These are phyloP conservation scores for Pleurotus djamor DNA, from an alignment of 768 basidiomycete genomes.

Conservation along the genomic window DNA sequence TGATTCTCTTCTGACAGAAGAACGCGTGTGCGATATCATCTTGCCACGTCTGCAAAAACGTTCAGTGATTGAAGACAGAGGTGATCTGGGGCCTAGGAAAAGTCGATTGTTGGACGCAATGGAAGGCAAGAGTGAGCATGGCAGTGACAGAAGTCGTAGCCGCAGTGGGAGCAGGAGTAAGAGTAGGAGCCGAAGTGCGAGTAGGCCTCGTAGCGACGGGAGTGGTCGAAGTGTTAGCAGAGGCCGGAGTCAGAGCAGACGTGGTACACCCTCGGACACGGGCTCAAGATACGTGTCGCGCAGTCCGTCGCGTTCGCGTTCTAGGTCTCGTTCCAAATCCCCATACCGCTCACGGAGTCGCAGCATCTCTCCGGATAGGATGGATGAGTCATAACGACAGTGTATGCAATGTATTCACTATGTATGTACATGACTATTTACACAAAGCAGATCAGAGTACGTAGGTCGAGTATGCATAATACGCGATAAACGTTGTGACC, in stretches of 20 bases:
- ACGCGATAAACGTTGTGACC: too few relatives aligned
- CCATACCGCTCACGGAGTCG: slow-evolving; percentile 53
- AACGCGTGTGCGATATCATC: slow-evolving; percentile 95
- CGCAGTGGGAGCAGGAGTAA: slow-evolving; percentile 32
- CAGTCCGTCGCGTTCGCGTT: slow-evolving; percentile 52
- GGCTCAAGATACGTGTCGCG: slow-evolving; percentile 64
- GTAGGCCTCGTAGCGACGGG: slow-evolving; percentile 21
- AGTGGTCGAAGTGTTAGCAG: slow-evolving; percentile 19
- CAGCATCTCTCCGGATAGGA: slow-evolving; percentile 57
- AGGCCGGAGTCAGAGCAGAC: slow-evolving; percentile 20
- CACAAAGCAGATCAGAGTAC: too few relatives aligned
- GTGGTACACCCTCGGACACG: slow-evolving; percentile 37
- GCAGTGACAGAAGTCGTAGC: slow-evolving; percentile 39
- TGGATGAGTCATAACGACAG: slow-evolving; percentile 29
- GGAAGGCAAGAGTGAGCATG: slow-evolving; percentile 67
- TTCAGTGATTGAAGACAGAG: slow-evolving; percentile 86
- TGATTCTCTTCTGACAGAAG: slow-evolving; percentile 79
- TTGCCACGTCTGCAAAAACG: slow-evolving; percentile 87
- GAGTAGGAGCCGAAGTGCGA: slow-evolving; percentile 28
- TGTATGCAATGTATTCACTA: background rate
- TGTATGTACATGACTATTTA: background rate
- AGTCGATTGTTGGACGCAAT: slow-evolving; percentile 87
- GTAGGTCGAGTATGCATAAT: too few relatives aligned
- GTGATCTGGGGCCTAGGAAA: slow-evolving; percentile 82
- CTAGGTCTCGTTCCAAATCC: slow-evolving; percentile 25